These are phyloP conservation scores for Parachlorella kessleri DNA, from an alignment of 139 green algal species.

Conservation along the genomic window DNA sequence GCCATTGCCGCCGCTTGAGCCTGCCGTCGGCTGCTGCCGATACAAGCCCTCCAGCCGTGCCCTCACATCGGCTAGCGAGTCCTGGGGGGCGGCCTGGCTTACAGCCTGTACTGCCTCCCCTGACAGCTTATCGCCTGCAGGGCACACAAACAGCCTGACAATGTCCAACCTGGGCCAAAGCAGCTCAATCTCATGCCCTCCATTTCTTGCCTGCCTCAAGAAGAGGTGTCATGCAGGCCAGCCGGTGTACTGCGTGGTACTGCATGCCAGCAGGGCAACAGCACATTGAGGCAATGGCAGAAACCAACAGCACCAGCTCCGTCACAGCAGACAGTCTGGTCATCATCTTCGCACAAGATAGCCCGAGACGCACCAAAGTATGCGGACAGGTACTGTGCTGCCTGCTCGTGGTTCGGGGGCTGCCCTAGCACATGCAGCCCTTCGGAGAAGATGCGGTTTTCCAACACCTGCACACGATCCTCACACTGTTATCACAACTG, in stretches of 20 bases:
- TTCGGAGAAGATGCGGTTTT: slow-evolving; percentile 94
- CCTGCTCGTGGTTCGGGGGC: slow-evolving; percentile 52
- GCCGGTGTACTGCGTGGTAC: too few relatives aligned
- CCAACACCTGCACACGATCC: slow-evolving; percentile 64
- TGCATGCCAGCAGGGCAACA: too few relatives aligned
- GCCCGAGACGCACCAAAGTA: slow-evolving; percentile 62
- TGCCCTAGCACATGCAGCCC: slow-evolving; percentile 93
- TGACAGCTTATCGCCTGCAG: slow-evolving; percentile 63
- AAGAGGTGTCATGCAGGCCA: too few relatives aligned
- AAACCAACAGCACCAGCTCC: too few relatives aligned
- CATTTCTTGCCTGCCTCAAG: too few relatives aligned
- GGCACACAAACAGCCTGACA: too few relatives aligned
- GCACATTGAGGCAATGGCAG: too few relatives aligned
- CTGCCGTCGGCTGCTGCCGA: neutral
- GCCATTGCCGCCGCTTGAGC: neutral
- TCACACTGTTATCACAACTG: too few relatives aligned
- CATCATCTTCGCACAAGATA: too few relatives aligned
- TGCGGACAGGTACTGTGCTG: slow-evolving; percentile 67
- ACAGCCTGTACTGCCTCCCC: slow-evolving; percentile 66
- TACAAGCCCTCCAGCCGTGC: slow-evolving; percentile 43
- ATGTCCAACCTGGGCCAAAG: too few relatives aligned
- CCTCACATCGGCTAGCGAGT: slow-evolving; percentile 38
- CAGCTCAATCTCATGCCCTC: too few relatives aligned
- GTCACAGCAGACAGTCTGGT: too few relatives aligned
- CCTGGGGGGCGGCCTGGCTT: slow-evolving; percentile 13